Percentiles rank a stretch among this genome's conserved stretches.
Conservation (phyloP, 2,329 filamentous ascomycete genomes). For the Aspergillus proliferans region DNA sequence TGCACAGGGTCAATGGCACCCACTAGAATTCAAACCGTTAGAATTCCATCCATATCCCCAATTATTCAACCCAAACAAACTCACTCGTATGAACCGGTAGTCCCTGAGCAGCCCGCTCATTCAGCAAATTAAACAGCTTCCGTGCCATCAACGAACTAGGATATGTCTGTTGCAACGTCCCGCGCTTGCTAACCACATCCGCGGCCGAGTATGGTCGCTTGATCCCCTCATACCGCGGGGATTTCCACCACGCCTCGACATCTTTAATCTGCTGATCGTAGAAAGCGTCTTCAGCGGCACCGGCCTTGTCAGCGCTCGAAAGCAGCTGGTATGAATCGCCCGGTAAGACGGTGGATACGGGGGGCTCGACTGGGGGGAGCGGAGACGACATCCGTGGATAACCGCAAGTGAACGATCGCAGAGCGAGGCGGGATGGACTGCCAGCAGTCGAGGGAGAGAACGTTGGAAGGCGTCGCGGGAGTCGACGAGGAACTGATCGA, state of each 20-base stretch:
- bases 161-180: conserved; percentile 78
- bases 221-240: conserved; percentile 78
- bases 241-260: conserved; percentile 86
- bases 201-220: conserved; percentile 84
- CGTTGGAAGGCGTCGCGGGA: conserved; percentile 27
- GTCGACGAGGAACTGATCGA: conserved; percentile 29
- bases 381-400: conserved; percentile 46
- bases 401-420: conserved; percentile 32
- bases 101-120: conserved; percentile 68
- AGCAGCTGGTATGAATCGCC: conserved; percentile 83
- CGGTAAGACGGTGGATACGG: conserved; percentile 55
- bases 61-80: conserved; percentile 15
- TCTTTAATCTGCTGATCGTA: conserved; percentile 78
- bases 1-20: conserved; percentile 98
- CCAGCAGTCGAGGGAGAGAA: conserved; percentile 12
- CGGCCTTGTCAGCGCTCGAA: conserved; percentile 68
- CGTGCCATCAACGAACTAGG: conserved; percentile 91
- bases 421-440: conserved; percentile 19
- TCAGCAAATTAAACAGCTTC: conserved; percentile 86
- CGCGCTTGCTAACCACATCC: conserved; percentile 89
- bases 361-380: conserved; percentile 52
- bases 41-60: background rate
- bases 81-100: conserved; percentile 87
- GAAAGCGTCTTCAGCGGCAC: conserved; percentile 73
- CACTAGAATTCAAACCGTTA: conserved; percentile 52